These are phyloP conservation scores for Taiozyma sp. DNA, from an alignment of 1,139 yeast species.

Conservation along the genomic window DNA sequence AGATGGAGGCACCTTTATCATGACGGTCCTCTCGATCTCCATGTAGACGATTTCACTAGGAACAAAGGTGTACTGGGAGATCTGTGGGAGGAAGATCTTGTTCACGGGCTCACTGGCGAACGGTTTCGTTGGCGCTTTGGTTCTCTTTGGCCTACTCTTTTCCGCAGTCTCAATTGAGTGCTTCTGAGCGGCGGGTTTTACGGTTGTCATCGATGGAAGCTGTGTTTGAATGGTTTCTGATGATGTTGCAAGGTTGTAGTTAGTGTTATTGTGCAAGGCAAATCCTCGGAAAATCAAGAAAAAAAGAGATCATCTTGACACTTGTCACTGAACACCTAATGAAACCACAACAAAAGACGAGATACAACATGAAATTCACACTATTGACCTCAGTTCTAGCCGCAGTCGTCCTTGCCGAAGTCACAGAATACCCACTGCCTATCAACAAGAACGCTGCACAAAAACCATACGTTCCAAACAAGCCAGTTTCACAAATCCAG, in stretches of 20 bases:
- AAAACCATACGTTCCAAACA: slow-evolving; percentile 37
- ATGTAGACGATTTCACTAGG: slow-evolving; percentile 3
- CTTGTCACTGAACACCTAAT: neutral
- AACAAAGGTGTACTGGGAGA: slow-evolving; percentile 1
- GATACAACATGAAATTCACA: neutral
- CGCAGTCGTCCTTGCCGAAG: neutral
- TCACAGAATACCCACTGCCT: slow-evolving; percentile 25
- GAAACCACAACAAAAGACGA: neutral
- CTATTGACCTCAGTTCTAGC: neutral
- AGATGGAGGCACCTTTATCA: neutral
- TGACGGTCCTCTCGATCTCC: slow-evolving; percentile 1
- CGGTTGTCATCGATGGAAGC: neutral
- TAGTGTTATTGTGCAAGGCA: neutral
- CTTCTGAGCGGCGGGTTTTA: neutral
- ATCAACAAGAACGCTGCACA: slow-evolving; percentile 16
- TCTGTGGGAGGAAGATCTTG: neutral
- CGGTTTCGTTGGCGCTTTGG: slow-evolving; percentile 1
- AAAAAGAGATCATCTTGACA: neutral
- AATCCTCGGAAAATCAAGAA: neutral
- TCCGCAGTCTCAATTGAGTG: neutral
- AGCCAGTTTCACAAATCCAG: slow-evolving; percentile 41
- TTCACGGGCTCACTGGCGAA: neutral
- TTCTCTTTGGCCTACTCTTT: neutral
- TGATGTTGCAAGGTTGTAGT: neutral
- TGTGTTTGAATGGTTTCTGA: neutral